Conservation (phyloP, 1,284 basidiomycete species). For the Puccinia triticina region DNA sequence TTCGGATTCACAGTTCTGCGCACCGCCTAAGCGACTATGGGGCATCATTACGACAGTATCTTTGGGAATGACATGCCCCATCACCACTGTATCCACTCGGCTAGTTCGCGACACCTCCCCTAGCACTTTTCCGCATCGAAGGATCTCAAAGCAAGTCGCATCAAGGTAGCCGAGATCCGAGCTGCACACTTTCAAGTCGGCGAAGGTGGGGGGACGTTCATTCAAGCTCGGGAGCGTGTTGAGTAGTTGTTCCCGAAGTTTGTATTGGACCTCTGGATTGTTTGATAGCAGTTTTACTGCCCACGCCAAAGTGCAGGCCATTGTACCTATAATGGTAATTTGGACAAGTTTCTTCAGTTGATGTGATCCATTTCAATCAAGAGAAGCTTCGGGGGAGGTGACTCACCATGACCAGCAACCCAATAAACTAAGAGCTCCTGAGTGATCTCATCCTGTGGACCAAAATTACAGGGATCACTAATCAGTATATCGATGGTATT, state of each 20-base stretch:
- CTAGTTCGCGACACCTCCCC: slow-evolving; percentile 39
- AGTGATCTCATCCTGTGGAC: slow-evolving; percentile 34
- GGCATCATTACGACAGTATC: slow-evolving; percentile 45
- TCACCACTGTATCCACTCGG: slow-evolving; percentile 17
- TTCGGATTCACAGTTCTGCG: background rate
- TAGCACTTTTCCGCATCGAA: slow-evolving; percentile 34
- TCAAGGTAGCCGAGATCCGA: slow-evolving; percentile 27
- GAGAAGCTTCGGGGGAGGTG: background rate
- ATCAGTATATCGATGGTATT: background rate
- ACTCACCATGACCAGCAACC: slow-evolving; percentile 51
- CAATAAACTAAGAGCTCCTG: slow-evolving; percentile 47
- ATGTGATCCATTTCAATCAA: background rate
- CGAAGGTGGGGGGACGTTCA: slow-evolving; percentile 41
- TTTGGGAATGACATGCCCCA: slow-evolving; percentile 38
- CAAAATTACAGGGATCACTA: background rate
- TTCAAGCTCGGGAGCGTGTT: slow-evolving; percentile 32
- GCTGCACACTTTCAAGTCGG: slow-evolving; percentile 34
- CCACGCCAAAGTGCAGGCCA: slow-evolving; percentile 50
- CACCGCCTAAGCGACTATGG: background rate
- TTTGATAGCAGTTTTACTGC: slow-evolving; percentile 42
- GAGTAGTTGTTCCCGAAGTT: slow-evolving; percentile 21
- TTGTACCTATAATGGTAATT: slow-evolving; percentile 34
- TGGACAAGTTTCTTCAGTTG: background rate
- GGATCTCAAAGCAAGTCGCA: slow-evolving; percentile 31
- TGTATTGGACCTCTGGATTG: slow-evolving; percentile 41